A percentile compares a stretch with the other conserved stretches of the same genome.
These are phyloP conservation scores for Paulownia fortunei DNA, from an alignment of 257 asterid species.

Conservation along the genomic window DNA sequence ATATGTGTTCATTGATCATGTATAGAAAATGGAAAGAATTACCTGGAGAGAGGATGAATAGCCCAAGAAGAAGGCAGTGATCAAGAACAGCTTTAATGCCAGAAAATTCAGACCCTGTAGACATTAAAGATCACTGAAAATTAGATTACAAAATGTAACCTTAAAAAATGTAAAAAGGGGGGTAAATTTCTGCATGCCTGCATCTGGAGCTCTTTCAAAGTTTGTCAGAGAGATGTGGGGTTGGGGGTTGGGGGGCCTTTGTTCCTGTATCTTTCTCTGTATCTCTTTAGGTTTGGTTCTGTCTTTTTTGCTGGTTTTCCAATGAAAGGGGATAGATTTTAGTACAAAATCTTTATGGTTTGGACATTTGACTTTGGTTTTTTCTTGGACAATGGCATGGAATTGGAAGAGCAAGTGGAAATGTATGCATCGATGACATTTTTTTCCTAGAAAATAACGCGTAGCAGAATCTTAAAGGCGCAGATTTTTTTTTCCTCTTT, in stretches of 20 bases:
- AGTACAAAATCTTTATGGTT: background rate
- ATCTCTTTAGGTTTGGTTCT: background rate
- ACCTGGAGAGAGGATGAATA: constrained; percentile 54
- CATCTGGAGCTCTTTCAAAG: constrained; percentile 1
- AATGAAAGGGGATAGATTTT: background rate
- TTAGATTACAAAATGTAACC: background rate
- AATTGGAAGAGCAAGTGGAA: no score
- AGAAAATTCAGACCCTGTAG: constrained; percentile 36
- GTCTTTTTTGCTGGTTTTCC: background rate
- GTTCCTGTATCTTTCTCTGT: background rate
- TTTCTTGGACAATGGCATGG: no score
- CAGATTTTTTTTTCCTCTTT: no score
- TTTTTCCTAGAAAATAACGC: no score
- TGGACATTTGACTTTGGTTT: background rate
- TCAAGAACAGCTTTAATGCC: constrained; percentile 35
- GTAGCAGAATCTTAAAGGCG: no score
- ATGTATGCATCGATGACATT: no score
- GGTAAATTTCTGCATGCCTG: constrained; percentile 30
- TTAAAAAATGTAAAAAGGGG: background rate
- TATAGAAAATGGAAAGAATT: background rate
- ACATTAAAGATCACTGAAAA: background rate
- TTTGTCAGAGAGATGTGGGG: background rate
- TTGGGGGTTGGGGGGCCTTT: no score
- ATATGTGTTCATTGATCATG: background rate
- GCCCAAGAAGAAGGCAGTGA: constrained; percentile 41